Conservation (phyloP, 1,284 basidiomycete genomes). For the Pseudozyma pruni region DNA sequence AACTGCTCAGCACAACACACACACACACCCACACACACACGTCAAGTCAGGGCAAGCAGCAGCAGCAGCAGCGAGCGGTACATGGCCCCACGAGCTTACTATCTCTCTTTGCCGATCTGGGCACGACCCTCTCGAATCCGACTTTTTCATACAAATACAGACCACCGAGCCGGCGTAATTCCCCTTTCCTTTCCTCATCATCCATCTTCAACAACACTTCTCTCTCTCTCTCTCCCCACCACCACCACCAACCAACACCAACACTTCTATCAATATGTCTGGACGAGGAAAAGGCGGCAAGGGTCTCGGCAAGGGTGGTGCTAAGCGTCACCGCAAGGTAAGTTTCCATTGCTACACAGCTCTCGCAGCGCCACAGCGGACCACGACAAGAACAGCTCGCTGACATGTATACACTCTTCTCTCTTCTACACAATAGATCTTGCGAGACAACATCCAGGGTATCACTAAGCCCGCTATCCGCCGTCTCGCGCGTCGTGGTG, state of each 20-base stretch:
- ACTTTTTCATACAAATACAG: conserved; percentile 51
- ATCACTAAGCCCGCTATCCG: conserved; percentile 94
- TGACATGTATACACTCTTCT: conserved; percentile 3
- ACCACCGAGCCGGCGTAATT: conserved; percentile 32
- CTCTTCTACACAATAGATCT: conserved; percentile 35
- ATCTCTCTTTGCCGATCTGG: conserved; percentile 30
- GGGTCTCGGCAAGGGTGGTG: conserved; percentile 69
- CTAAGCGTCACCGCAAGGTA: conserved; percentile 68
- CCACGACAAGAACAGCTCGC: no score
- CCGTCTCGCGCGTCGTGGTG: conserved; percentile 91
- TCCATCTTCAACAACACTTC: conserved; percentile 43
- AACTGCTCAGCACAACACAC: no score
- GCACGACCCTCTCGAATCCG: conserved; percentile 24
- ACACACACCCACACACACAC: neutral
- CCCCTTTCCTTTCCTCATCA: conserved; percentile 32
- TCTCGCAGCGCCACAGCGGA: no score
- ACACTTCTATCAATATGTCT: conserved; percentile 58
- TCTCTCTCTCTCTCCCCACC: conserved; percentile 22
- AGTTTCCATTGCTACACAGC: no score
- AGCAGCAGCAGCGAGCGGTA: no score
- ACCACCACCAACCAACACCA: conserved; percentile 25
- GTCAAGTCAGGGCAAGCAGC: neutral
- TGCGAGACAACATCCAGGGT: conserved; percentile 69
- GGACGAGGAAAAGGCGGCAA: conserved; percentile 68
- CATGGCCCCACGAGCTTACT: conserved; percentile 1